Conservation (phyloP, 306 rosid species). For the Quercus ilex region DNA sequence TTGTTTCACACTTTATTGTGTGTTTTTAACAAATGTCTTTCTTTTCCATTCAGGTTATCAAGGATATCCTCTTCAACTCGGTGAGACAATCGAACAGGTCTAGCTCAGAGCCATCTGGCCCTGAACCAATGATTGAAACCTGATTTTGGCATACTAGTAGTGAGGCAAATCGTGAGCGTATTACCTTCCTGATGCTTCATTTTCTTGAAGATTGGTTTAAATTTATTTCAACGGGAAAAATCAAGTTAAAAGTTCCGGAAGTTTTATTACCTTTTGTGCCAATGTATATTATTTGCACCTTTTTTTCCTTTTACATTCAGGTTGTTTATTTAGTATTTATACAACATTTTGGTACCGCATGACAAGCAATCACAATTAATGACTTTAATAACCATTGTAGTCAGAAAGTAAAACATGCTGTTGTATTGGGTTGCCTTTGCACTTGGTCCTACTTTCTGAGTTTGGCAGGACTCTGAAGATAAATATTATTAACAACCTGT, state of each 20-base stretch:
- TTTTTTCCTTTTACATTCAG: no score
- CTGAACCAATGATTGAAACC: conserved; percentile 93
- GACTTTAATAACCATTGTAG: background rate
- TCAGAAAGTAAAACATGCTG: background rate
- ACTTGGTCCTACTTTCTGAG: background rate
- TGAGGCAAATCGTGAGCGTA: conserved; percentile 9
- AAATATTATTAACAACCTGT: background rate
- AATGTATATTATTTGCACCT: conserved; percentile 15
- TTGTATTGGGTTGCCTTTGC: background rate
- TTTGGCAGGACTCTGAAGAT: background rate
- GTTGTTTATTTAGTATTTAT: background rate
- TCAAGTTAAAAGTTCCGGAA: conserved; percentile 12
- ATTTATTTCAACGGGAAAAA: background rate
- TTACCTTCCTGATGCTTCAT: conserved; percentile 1
- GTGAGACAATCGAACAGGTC: conserved; percentile 60
- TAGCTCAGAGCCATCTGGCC: conserved; percentile 60
- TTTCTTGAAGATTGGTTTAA: conserved; percentile 1
- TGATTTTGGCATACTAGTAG: conserved; percentile 32
- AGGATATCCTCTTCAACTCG: conserved; percentile 87
- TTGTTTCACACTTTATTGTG: background rate
- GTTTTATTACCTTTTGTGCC: background rate
- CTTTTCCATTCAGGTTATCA: conserved; percentile 65
- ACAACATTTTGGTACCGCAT: background rate
- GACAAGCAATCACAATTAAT: background rate
- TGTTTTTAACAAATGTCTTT: conserved; percentile 4